Evolutionary conservation across 2,329 filamentous ascomycete species (phyloP).

Genomic region (Setomelanomma holmii): DNA sequence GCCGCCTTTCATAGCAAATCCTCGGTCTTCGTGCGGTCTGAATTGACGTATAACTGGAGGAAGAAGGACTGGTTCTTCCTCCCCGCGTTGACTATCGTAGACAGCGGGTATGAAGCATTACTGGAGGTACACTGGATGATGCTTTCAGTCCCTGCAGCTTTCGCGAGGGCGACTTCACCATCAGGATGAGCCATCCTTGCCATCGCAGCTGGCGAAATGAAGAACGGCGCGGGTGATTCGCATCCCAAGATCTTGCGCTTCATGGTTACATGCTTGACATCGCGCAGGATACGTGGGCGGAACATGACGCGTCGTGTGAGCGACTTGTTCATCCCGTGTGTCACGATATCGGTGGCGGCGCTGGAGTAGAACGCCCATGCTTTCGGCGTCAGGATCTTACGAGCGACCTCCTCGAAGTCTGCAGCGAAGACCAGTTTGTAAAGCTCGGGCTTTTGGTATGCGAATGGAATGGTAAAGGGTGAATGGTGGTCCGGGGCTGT

Average conservation of each 20-base stretch:
- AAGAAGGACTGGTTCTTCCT: conserved; percentile 7
- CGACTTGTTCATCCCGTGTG: conserved; percentile 43
- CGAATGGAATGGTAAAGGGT: no score
- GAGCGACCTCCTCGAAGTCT: conserved; percentile 52
- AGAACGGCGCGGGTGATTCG: conserved; percentile 43
- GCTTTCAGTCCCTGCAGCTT: conserved; percentile 16
- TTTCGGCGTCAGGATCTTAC: conserved; percentile 42
- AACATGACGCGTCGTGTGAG: neutral
- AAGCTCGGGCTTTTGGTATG: neutral
- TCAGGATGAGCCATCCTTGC: conserved; percentile 30
- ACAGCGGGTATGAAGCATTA: conserved; percentile 26
- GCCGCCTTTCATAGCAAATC: neutral
- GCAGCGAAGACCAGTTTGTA: conserved; percentile 4
- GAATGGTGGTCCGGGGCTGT: neutral
- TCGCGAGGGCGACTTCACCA: conserved; percentile 31
- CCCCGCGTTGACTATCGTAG: conserved; percentile 14
- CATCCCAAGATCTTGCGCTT: conserved; percentile 24
- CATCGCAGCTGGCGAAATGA: conserved; percentile 34
- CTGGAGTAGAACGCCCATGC: conserved; percentile 56
- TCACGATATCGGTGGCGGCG: conserved; percentile 41
- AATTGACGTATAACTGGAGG: conserved; percentile 26
- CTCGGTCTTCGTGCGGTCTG: neutral
- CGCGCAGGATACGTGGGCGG: neutral
- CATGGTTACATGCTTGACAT: conserved; percentile 32
- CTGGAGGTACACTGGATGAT: conserved; percentile 36